Percentiles rank a stretch among this genome's conserved stretches.
phyloP scores from a whole-genome alignment of 2,329 filamentous ascomycete species.

The Boeremia exigua region DNA sequence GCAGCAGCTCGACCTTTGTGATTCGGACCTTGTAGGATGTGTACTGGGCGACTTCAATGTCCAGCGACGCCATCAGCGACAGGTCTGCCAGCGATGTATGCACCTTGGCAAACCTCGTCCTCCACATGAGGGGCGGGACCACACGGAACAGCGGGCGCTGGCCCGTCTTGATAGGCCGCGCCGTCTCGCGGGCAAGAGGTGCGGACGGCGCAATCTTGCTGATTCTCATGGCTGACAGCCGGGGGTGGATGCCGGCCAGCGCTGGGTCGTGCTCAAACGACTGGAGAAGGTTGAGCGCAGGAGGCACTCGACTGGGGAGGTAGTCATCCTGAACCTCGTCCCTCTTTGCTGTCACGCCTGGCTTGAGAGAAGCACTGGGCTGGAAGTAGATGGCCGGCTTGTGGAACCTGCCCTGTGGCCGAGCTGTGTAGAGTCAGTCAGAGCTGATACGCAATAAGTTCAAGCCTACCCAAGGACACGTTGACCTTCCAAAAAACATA shows the following conservation, averaged over 20 bases:
- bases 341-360: slow-evolving; percentile 53
- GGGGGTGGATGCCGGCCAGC: slow-evolving; percentile 66
- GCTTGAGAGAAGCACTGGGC: slow-evolving; percentile 61
- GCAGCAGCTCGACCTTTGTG: slow-evolving; percentile 62
- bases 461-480: slow-evolving; percentile 43
- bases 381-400: slow-evolving; percentile 70
- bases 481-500: slow-evolving; percentile 50
- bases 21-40: slow-evolving; percentile 71
- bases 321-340: slow-evolving; percentile 64
- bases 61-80: slow-evolving; percentile 72
- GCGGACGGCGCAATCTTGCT: slow-evolving; percentile 75
- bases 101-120: slow-evolving; percentile 73
- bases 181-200: slow-evolving; percentile 63
- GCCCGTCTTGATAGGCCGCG: slow-evolving; percentile 69
- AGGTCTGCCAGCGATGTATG: slow-evolving; percentile 59
- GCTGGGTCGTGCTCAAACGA: slow-evolving; percentile 71
- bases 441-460: not conserved
- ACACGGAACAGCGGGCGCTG: slow-evolving; percentile 68
- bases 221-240: slow-evolving; percentile 75
- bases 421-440: slow-evolving; percentile 32
- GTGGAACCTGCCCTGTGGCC: slow-evolving; percentile 67
- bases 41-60: slow-evolving; percentile 75
- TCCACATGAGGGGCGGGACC: slow-evolving; percentile 73
- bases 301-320: slow-evolving; percentile 70
- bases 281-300: slow-evolving; percentile 78